These are phyloP conservation scores for Epichloe sp. DNA, from an alignment of 2,329 filamentous ascomycete species.

Conservation along the genomic window DNA sequence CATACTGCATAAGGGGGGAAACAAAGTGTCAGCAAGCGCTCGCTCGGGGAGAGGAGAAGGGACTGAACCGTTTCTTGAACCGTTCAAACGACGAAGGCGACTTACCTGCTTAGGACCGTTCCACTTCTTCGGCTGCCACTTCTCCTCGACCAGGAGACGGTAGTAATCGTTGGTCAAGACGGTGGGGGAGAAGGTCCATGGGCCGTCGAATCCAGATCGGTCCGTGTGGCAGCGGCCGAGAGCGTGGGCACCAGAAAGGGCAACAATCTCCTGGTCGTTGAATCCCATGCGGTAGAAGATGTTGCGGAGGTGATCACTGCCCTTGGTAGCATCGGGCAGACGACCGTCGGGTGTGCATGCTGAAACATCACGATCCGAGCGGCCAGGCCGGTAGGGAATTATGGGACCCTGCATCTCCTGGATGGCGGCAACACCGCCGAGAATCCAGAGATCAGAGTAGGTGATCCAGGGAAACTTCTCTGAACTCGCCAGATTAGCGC, in stretches of 20 bases:
- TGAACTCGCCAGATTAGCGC: conserved; percentile 8
- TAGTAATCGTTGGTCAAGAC: conserved; percentile 93
- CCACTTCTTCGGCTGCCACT: conserved; percentile 89
- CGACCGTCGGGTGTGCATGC: conserved; percentile 92
- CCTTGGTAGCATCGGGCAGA: conserved; percentile 66
- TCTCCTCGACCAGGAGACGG: conserved; percentile 75
- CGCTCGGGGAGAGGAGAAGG: conserved; percentile 3
- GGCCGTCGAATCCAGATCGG: conserved; percentile 76
- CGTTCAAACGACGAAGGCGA: not conserved
- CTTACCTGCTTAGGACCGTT: conserved; percentile 64
- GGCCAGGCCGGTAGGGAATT: conserved; percentile 82
- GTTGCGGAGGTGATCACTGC: conserved; percentile 66
- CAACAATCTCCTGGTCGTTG: conserved; percentile 93
- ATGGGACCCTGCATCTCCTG: conserved; percentile 90
- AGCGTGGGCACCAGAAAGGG: conserved; percentile 72
- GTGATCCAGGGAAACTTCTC: conserved; percentile 83
- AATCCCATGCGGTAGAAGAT: conserved; percentile 98
- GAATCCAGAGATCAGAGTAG: conserved; percentile 95
- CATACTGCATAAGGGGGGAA: conserved; percentile 44
- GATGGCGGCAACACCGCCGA: conserved; percentile 70
- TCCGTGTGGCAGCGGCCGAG: conserved; percentile 83
- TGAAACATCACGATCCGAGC: conserved; percentile 61
- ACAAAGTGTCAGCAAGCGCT: conserved; percentile 5
- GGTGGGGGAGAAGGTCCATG: conserved; percentile 81
- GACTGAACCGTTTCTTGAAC: not conserved